Conservation (phyloP, 352 stramenopile genomes). For the Aphanomyces invadans region DNA sequence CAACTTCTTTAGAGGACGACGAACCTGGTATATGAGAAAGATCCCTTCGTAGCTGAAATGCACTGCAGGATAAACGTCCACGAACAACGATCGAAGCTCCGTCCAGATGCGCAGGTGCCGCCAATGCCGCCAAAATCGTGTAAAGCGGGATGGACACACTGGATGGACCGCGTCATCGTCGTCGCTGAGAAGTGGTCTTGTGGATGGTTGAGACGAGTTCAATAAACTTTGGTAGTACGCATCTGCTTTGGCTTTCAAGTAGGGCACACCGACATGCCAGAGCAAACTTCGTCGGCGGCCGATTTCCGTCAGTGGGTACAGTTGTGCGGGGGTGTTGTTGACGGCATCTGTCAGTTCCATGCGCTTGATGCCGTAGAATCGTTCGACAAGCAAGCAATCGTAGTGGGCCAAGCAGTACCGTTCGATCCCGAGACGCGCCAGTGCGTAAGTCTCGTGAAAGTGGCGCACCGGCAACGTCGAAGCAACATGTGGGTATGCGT, state of each 20-base stretch:
- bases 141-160: background rate
- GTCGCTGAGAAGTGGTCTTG: background rate
- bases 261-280: constrained; percentile 13
- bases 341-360: constrained; percentile 27
- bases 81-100: constrained; percentile 49
- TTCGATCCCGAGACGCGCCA: constrained; percentile 52
- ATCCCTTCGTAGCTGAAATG: constrained; percentile 74
- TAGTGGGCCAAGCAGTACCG: constrained; percentile 69
- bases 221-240: constrained; percentile 22
- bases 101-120: constrained; percentile 41
- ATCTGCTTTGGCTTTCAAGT: constrained; percentile 23
- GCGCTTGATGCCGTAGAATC: constrained; percentile 83
- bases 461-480: constrained; percentile 43
- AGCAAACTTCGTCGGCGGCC: background rate
- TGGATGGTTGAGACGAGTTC: background rate
- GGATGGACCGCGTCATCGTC: background rate
- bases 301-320: constrained; percentile 5
- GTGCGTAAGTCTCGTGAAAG: constrained; percentile 72
- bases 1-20: background rate
- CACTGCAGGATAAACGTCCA: constrained; percentile 58
- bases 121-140: constrained; percentile 41
- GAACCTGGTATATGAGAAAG: constrained; percentile 76
- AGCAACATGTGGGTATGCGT: constrained; percentile 63
- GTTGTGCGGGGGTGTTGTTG: background rate
- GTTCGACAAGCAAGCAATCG: constrained; percentile 68